Conservation (phyloP, 2,329 filamentous ascomycete genomes). For the Cladobotryum protrusum region DNA sequence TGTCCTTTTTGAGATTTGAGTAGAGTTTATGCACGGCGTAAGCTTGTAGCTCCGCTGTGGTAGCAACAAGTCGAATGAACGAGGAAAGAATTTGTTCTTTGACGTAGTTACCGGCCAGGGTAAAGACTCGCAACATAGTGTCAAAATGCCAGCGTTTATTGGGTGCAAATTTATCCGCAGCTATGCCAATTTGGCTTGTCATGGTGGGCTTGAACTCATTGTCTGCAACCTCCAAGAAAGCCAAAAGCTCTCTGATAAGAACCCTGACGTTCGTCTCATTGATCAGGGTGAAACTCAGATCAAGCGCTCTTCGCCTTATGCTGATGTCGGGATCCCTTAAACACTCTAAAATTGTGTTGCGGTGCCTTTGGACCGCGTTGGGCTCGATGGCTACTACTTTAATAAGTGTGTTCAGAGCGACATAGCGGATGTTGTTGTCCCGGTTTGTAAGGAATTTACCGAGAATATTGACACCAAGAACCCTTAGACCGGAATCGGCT, state of each 20-base stretch:
- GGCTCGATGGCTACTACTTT: slow-evolving; percentile 98
- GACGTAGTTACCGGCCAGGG: slow-evolving; percentile 90
- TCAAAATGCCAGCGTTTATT: slow-evolving; percentile 99
- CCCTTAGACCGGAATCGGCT: slow-evolving; percentile 87
- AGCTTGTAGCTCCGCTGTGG: slow-evolving; percentile 87
- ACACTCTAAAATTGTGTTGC: slow-evolving; percentile 96
- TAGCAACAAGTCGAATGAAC: slow-evolving; percentile 91
- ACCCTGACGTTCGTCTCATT: slow-evolving; percentile 95
- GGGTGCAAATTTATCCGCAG: slow-evolving; percentile 89
- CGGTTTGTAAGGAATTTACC: slow-evolving; percentile 98
- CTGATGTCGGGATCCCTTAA: slow-evolving; percentile 96
- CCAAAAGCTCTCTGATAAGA: slow-evolving; percentile 83
- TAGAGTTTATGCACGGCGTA: slow-evolving; percentile 97
- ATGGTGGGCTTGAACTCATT: slow-evolving; percentile 98
- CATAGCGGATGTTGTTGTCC: slow-evolving; percentile 98
- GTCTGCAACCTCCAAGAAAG: slow-evolving; percentile 94
- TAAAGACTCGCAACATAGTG: slow-evolving; percentile 91
- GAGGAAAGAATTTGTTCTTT: slow-evolving; percentile 97
- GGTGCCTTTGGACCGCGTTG: slow-evolving; percentile 92
- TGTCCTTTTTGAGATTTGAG: slow-evolving; percentile 83
- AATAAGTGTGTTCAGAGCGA: slow-evolving; percentile 92
- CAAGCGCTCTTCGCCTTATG: slow-evolving; percentile 88
- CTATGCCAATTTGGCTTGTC: slow-evolving; percentile 96
- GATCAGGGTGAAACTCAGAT: slow-evolving; percentile 96
- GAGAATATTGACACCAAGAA: slow-evolving; percentile 94